phyloP scores from a whole-genome alignment of 2,329 filamentous ascomycete genomes.

The Hymenoscyphus scutula region DNA sequence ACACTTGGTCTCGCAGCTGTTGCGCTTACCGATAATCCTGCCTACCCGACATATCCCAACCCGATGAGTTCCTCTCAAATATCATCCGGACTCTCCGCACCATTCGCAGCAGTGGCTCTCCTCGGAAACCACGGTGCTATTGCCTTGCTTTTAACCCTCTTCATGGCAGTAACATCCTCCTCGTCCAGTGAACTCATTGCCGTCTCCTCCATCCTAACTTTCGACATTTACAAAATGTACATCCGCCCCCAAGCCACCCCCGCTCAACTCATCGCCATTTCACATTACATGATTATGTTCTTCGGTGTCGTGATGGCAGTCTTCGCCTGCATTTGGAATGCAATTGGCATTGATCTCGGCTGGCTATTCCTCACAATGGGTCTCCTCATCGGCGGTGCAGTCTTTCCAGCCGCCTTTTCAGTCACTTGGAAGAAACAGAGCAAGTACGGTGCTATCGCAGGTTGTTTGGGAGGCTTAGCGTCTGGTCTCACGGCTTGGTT shows the following conservation, averaged over 20 bases:
- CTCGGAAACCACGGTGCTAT: slow-evolving; percentile 68
- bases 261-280: slow-evolving; percentile 48
- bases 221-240: slow-evolving; percentile 82
- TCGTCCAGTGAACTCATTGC: slow-evolving; percentile 80
- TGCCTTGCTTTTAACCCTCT: slow-evolving; percentile 65
- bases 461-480: slow-evolving; percentile 47
- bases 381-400: slow-evolving; percentile 53
- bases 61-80: slow-evolving; percentile 60
- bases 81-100: slow-evolving; percentile 65
- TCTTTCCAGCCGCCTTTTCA: slow-evolving; percentile 52
- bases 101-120: slow-evolving; percentile 67
- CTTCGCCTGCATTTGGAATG: slow-evolving; percentile 52
- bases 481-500: slow-evolving; percentile 53
- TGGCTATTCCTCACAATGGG: slow-evolving; percentile 55
- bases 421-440: slow-evolving; percentile 52
- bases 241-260: slow-evolving; percentile 67
- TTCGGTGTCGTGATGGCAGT: slow-evolving; percentile 51
- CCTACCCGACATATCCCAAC: slow-evolving; percentile 49
- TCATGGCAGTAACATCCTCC: slow-evolving; percentile 77
- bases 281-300: slow-evolving; percentile 51
- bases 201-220: slow-evolving; percentile 79
- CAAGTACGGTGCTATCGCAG: slow-evolving; percentile 46
- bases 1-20: slow-evolving; percentile 49
- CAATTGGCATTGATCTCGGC: slow-evolving; percentile 51
- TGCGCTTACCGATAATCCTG: slow-evolving; percentile 45